These are phyloP conservation scores for Colletotrichum incanum DNA, from an alignment of 2,329 filamentous ascomycete genomes.

Conservation along the genomic window DNA sequence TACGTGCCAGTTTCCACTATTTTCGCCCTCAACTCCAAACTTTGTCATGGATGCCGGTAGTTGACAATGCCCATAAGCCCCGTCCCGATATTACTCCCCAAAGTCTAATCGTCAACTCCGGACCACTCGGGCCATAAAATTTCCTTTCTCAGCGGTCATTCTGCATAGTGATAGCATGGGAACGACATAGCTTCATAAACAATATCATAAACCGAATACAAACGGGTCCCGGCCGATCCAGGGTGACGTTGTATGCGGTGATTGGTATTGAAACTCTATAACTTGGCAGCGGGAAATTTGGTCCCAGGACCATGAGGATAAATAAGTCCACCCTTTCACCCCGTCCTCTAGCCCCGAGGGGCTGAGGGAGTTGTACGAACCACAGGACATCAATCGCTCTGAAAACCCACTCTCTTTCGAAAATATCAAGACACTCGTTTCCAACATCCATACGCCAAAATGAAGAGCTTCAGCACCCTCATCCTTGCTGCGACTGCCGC, in stretches of 20 bases:
- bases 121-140: constrained; percentile 17
- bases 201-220: constrained; percentile 4
- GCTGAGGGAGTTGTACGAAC: not conserved
- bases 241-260: constrained; percentile 10
- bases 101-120: constrained; percentile 33
- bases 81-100: constrained; percentile 24
- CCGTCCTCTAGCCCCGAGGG: too few relatives aligned
- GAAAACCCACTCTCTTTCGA: constrained; percentile 7
- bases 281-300: not conserved
- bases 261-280: not conserved
- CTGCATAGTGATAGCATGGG: not conserved
- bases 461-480: constrained; percentile 38
- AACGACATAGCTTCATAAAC: constrained; percentile 8
- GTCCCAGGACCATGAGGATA: constrained; percentile 4
- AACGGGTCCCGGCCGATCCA: not conserved
- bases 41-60: constrained; percentile 28
- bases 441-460: constrained; percentile 9
- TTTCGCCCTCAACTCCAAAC: constrained; percentile 19
- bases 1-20: constrained; percentile 6
- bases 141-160: constrained; percentile 3
- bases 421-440: constrained; percentile 22
- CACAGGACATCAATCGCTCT: not conserved
- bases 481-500: constrained; percentile 24
- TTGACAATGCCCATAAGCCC: constrained; percentile 14
- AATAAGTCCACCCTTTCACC: constrained; percentile 3